Percentiles rank a stretch among this genome's conserved stretches.
Evolutionary conservation across 768 basidiomycete species (phyloP).

Genomic region (Amylocystis lapponica): DNA sequence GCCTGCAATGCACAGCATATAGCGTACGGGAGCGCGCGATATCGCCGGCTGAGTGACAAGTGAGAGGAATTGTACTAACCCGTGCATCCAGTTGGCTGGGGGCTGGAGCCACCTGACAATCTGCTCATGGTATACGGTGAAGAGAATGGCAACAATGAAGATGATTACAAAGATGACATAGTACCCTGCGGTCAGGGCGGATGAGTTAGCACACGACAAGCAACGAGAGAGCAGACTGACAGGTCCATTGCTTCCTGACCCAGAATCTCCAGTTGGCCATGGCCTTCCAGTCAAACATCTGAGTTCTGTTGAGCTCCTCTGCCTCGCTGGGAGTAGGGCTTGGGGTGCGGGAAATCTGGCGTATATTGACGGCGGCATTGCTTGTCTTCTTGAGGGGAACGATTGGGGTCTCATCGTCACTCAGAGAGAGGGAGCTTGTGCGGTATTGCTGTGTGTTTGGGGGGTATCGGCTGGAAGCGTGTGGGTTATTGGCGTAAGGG

Average conservation of each 20-base stretch:
- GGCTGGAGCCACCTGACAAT: slow-evolving; percentile 70
- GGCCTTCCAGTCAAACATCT: slow-evolving; percentile 26
- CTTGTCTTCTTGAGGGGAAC: slow-evolving; percentile 5
- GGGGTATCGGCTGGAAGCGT: slow-evolving; percentile 10
- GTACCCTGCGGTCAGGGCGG: slow-evolving; percentile 25
- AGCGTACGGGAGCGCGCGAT: too few species aligned
- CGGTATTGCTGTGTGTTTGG: slow-evolving; percentile 8
- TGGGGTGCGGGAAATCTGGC: slow-evolving; percentile 24
- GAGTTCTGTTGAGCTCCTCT: slow-evolving; percentile 21
- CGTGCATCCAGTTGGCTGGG: slow-evolving; percentile 56
- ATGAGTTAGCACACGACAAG: background rate
- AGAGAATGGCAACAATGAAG: slow-evolving; percentile 30
- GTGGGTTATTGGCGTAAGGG: slow-evolving; percentile 9
- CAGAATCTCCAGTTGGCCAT: slow-evolving; percentile 25
- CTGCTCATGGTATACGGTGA: slow-evolving; percentile 41
- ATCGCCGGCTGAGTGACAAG: too few species aligned
- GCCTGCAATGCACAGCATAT: too few species aligned
- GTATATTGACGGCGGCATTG: slow-evolving; percentile 12
- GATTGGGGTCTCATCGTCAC: slow-evolving; percentile 3
- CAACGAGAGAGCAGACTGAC: slow-evolving; percentile 16
- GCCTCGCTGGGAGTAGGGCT: slow-evolving; percentile 32
- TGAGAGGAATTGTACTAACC: slow-evolving; percentile 36
- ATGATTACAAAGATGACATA: slow-evolving; percentile 25
- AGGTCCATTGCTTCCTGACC: slow-evolving; percentile 29
- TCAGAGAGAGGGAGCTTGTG: slow-evolving; percentile 12